Evolutionary conservation across 768 basidiomycete species (phyloP), one percentile per base, ranked within the genome.

Genomic region (Sarcomyxa edulis): DNA sequence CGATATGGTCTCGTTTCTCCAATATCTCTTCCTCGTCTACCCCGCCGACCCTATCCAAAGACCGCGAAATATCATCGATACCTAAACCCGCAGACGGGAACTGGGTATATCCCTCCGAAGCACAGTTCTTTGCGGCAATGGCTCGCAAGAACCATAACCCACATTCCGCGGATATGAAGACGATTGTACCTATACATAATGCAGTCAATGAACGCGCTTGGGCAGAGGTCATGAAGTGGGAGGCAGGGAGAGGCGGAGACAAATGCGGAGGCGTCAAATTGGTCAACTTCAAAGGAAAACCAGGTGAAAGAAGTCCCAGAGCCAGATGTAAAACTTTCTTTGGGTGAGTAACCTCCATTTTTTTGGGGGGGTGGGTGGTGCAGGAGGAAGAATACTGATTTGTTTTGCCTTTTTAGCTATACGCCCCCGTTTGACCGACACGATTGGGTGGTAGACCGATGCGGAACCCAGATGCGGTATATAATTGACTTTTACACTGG

Each of bases 51-150:
- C 69, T 94, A 35, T 84, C 89, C 2, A 69, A 62, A 10, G 75
- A 88, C 5, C 81, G 95, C 46, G 84, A 90, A 57, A 69, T 74
- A 20, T 96, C 93, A 5, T 87, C 89, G 19, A 98, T 98, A 55
- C 95, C 95, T 12, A 78, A 81, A 51, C 56, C 65, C 14, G 61
- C 69, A 28, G 77, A 78, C 34, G 72, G 71, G 29, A 84, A 91
- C 40, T 99, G 96, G 96, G 87, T 96, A 33, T 99, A 99, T 61
- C 96, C 96, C 16, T 97, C 95, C 14, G 91, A 97, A 57, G 79
- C 86, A n/a, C 95, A 97, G 63, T 99, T 99, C 72, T 98, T 87
- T 61, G 72, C 86, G n/a, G 95, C 96, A 14, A 93, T 99, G 84
- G 76, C 81, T 41, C 80, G 95, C 43, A 98, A 98, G 65, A 81